Evolutionary conservation across 2,329 filamentous ascomycete species (phyloP).

Genomic region (Pleurostoma richardsiae): DNA sequence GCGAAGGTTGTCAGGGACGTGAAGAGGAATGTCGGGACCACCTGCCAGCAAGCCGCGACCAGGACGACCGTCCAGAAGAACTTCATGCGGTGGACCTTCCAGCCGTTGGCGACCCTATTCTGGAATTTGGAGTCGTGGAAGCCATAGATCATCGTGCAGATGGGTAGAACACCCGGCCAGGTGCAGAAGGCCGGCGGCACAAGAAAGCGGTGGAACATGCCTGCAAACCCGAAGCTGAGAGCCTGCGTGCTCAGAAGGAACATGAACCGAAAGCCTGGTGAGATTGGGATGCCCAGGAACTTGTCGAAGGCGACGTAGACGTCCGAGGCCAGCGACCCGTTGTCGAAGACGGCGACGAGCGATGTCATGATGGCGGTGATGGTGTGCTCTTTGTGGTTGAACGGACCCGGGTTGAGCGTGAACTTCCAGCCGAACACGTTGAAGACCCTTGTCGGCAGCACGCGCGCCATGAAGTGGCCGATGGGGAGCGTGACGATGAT

Average conservation of each 20-base stretch:
- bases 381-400: constrained; percentile 57
- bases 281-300: constrained; percentile 6
- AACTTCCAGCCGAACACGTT: constrained; percentile 18
- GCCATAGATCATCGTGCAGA: neutral
- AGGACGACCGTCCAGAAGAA: neutral
- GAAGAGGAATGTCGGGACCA: constrained; percentile 1
- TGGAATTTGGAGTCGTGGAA: neutral
- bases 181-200: neutral
- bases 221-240: constrained; percentile 1
- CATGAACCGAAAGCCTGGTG: constrained; percentile 3
- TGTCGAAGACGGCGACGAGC: constrained; percentile 18
- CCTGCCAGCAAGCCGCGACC: neutral
- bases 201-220: neutral
- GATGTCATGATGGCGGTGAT: constrained; percentile 53
- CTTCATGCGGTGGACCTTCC: neutral
- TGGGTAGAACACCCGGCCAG: neutral
- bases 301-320: constrained; percentile 14
- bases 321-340: constrained; percentile 12
- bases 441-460: constrained; percentile 41
- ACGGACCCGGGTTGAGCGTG: constrained; percentile 50
- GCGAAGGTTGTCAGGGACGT: neutral
- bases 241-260: constrained; percentile 11
- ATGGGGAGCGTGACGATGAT: constrained; percentile 9
- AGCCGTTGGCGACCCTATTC: neutral
- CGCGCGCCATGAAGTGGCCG: constrained; percentile 33